These are phyloP conservation scores for Sporisorium sorghi DNA, from an alignment of 1,284 basidiomycete species.

Conservation along the genomic window DNA sequence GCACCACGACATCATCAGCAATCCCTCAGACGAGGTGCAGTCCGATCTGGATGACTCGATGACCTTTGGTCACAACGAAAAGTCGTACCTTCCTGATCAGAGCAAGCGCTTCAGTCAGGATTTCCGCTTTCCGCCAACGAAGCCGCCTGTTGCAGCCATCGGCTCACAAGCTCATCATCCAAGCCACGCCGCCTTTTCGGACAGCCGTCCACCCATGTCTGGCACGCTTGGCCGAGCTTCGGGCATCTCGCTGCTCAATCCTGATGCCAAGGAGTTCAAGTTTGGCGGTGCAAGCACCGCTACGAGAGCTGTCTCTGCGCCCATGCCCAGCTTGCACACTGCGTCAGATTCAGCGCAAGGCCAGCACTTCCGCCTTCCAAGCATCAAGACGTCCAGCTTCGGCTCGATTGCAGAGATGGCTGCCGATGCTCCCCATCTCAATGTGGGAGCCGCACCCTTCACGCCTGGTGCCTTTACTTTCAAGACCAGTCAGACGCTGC, in stretches of 20 bases:
- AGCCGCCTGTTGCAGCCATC: neutral
- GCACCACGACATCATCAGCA: slow-evolving; percentile 48
- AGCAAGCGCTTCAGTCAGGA: slow-evolving; percentile 42
- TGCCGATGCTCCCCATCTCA: slow-evolving; percentile 51
- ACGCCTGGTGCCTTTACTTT: slow-evolving; percentile 61
- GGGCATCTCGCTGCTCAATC: slow-evolving; percentile 48
- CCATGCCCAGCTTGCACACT: slow-evolving; percentile 7
- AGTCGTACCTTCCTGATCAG: slow-evolving; percentile 2
- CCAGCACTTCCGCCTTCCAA: slow-evolving; percentile 55
- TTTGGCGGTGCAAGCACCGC: slow-evolving; percentile 27
- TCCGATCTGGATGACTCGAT: slow-evolving; percentile 38
- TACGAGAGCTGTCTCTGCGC: slow-evolving; percentile 23
- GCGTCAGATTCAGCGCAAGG: neutral
- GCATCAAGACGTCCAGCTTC: slow-evolving; percentile 60
- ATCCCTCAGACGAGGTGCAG: slow-evolving; percentile 54
- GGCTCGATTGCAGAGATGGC: slow-evolving; percentile 53
- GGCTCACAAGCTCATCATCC: neutral
- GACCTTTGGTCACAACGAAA: slow-evolving; percentile 42
- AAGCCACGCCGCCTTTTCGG: neutral
- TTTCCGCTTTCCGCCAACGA: slow-evolving; percentile 47
- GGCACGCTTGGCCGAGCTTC: slow-evolving; percentile 43
- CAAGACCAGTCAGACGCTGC: slow-evolving; percentile 46
- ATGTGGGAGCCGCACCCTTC: slow-evolving; percentile 57
- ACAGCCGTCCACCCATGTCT: slow-evolving; percentile 14
- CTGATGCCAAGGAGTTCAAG: slow-evolving; percentile 54